These are phyloP conservation scores for Neofusicoccum kwambonambiense DNA, from an alignment of 2,329 filamentous ascomycete genomes.

Conservation along the genomic window DNA sequence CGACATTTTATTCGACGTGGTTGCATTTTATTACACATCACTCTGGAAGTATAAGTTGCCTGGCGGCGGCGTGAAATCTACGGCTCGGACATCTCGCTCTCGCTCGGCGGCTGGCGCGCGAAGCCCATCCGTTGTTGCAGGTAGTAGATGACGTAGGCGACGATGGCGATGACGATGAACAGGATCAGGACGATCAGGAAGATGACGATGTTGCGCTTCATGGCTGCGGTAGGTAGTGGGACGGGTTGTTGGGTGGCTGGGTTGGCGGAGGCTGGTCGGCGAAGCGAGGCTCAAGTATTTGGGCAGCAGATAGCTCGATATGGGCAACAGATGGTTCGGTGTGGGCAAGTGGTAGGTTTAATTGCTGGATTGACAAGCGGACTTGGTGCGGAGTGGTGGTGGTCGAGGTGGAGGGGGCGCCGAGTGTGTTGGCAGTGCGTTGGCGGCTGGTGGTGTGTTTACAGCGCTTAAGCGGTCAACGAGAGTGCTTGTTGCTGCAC, in stretches of 20 bases:
- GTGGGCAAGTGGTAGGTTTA: too few species aligned
- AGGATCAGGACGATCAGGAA: constrained; percentile 54
- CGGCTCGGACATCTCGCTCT: constrained; percentile 33
- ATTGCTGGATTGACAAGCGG: background rate
- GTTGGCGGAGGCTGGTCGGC: background rate
- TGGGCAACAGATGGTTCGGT: too few species aligned
- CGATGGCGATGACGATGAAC: constrained; percentile 50
- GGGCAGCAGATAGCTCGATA: background rate
- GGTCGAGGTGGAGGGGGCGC: background rate
- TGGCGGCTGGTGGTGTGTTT: background rate
- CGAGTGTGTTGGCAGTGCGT: constrained; percentile 11
- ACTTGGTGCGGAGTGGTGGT: background rate
- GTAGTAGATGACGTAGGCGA: constrained; percentile 52
- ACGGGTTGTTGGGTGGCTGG: background rate
- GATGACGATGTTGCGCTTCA: constrained; percentile 54
- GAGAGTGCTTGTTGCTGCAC: background rate
- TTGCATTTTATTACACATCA: too few species aligned
- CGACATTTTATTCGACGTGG: too few species aligned
- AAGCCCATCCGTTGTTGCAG: constrained; percentile 42
- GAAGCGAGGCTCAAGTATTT: background rate
- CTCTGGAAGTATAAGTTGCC: too few species aligned
- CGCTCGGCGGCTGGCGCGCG: constrained; percentile 21
- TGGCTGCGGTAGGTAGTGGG: constrained; percentile 26
- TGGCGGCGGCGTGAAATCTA: too few species aligned
- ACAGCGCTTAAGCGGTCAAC: background rate